These are phyloP conservation scores for Fusarium mexicanum DNA, from an alignment of 2,329 filamentous ascomycete genomes.

Conservation along the genomic window DNA sequence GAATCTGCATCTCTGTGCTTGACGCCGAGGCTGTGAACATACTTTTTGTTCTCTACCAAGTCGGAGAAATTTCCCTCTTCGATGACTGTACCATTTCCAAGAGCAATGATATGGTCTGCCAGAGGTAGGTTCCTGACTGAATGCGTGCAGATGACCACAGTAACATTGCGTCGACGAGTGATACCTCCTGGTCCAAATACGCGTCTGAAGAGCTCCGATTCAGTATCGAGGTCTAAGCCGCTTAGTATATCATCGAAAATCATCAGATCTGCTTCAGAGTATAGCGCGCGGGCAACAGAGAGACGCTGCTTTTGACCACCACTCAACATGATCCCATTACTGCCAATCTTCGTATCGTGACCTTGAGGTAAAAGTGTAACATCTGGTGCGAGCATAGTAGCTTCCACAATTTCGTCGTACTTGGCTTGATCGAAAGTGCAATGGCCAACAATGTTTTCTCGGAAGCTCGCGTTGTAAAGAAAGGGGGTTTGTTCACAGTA, in stretches of 20 bases:
- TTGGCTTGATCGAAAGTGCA: conserved; percentile 43
- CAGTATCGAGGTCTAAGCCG: conserved; percentile 56
- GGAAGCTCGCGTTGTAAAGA: conserved; percentile 49
- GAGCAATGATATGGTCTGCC: conserved; percentile 59
- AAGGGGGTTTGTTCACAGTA: conserved; percentile 49
- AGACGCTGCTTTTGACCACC: conserved; percentile 54
- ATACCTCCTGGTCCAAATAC: conserved; percentile 55
- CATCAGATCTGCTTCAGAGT: conserved; percentile 51
- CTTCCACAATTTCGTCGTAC: conserved; percentile 50
- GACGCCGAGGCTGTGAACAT: conserved; percentile 52
- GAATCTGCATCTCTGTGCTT: conserved; percentile 26
- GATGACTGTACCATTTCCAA: conserved; percentile 53
- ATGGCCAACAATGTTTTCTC: conserved; percentile 52
- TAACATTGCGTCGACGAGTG: conserved; percentile 49
- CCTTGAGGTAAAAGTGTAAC: conserved; percentile 47
- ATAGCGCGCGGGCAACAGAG: conserved; percentile 57
- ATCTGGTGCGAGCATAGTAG: conserved; percentile 48
- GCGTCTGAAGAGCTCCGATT: conserved; percentile 53
- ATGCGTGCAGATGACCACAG: conserved; percentile 54
- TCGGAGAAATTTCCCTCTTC: conserved; percentile 52
- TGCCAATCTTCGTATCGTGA: conserved; percentile 52
- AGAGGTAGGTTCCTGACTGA: conserved; percentile 45
- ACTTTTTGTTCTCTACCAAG: conserved; percentile 47
- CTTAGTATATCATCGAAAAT: conserved; percentile 59
- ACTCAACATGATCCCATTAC: conserved; percentile 53